A percentile compares a stretch with the other conserved stretches of the same genome.
phyloP scores from a whole-genome alignment of 2,329 filamentous ascomycete species.

The Aspergillus unguis region DNA sequence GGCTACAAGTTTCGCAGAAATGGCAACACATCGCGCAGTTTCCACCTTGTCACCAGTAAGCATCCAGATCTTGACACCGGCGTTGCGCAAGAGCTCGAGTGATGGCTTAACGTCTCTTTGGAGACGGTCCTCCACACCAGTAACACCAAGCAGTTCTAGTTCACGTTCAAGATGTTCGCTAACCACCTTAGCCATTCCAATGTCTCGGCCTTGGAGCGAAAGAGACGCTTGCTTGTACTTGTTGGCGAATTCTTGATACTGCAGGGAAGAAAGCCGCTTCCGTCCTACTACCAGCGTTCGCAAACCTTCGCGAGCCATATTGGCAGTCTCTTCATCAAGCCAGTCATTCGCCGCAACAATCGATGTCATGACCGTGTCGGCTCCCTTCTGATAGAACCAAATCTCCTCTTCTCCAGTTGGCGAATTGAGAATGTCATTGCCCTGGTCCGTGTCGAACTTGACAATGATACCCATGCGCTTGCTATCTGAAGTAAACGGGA shows the following conservation, averaged over 20 bases:
- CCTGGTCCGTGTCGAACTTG: constrained; percentile 66
- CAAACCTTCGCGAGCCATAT: constrained; percentile 96
- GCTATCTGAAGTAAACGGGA: constrained; percentile 95
- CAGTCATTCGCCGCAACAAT: constrained; percentile 97
- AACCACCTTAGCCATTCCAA: constrained; percentile 75
- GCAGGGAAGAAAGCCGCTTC: constrained; percentile 72
- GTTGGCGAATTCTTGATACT: constrained; percentile 75
- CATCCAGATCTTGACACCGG: constrained; percentile 99
- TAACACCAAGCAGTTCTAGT: constrained; percentile 91
- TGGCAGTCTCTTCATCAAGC: constrained; percentile 98
- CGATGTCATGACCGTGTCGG: constrained; percentile 94
- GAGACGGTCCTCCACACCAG: constrained; percentile 94
- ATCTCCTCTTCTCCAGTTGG: constrained; percentile 68
- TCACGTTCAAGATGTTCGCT: constrained; percentile 79
- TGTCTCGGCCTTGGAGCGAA: constrained; percentile 74
- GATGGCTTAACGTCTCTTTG: constrained; percentile 95
- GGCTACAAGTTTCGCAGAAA: constrained; percentile 89
- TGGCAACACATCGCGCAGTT: constrained; percentile 91
- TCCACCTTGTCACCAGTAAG: constrained; percentile 98
- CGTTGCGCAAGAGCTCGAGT: constrained; percentile 89
- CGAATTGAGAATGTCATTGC: constrained; percentile 42
- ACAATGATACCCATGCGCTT: constrained; percentile 98
- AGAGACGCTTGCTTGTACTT: constrained; percentile 77
- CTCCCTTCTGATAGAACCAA: constrained; percentile 98
- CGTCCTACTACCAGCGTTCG: constrained; percentile 93